Conservation (phyloP, 352 stramenopile species). For the Ophiocytium majus region DNA sequence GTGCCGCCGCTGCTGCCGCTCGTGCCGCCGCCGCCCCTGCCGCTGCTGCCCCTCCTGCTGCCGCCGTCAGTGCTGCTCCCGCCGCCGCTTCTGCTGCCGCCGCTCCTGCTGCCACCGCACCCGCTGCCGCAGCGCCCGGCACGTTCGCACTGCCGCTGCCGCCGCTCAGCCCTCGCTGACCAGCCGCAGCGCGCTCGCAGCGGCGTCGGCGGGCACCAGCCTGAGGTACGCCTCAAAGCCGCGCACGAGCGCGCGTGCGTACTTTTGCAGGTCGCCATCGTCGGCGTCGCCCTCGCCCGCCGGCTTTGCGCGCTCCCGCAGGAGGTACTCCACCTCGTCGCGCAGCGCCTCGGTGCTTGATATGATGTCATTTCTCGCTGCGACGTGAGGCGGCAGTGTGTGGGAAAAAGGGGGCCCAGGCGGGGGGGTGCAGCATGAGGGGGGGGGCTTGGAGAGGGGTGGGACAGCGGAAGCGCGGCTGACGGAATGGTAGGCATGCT, state of each 20-base stretch:
- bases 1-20: background rate
- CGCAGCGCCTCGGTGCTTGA: background rate
- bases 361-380: constrained; percentile 7
- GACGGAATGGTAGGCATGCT: too few relatives aligned
- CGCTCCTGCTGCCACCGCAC: background rate
- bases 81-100: background rate
- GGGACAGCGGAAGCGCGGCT: too few relatives aligned
- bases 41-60: background rate
- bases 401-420: too few relatives aligned
- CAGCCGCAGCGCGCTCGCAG: background rate
- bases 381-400: too few relatives aligned
- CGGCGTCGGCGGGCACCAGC: background rate
- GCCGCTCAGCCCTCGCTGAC: background rate
- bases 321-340: background rate
- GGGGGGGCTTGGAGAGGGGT: too few relatives aligned
- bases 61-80: background rate
- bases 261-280: background rate
- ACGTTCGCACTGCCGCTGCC: background rate
- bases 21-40: background rate
- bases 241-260: background rate
- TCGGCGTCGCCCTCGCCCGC: background rate
- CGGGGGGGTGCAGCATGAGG: too few relatives aligned
- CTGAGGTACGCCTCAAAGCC: constrained; percentile 13
- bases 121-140: background rate
- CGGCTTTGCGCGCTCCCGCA: background rate